Conservation (phyloP, 1,284 basidiomycete species). For the Ceratobasidium sp. region DNA sequence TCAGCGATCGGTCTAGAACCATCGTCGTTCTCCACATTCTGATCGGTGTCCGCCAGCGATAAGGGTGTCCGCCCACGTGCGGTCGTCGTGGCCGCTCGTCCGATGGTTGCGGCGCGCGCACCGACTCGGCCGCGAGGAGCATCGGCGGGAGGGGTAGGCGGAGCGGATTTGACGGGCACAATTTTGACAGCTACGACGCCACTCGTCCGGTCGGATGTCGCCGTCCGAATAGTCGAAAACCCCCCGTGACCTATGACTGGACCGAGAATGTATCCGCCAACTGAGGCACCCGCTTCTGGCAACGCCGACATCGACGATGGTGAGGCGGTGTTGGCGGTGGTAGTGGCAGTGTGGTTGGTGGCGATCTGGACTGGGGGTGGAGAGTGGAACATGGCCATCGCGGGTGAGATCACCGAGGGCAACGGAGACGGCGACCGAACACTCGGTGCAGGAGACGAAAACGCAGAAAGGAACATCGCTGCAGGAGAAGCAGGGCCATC, state of each 20-base stretch:
- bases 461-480: slow-evolving; percentile 81
- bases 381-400: slow-evolving; percentile 47
- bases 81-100: slow-evolving; percentile 38
- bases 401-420: slow-evolving; percentile 31
- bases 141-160: slow-evolving; percentile 62
- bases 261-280: slow-evolving; percentile 77
- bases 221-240: slow-evolving; percentile 88
- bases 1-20: slow-evolving; percentile 64
- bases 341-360: slow-evolving; percentile 13
- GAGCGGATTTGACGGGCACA: slow-evolving; percentile 64
- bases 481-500: slow-evolving; percentile 70
- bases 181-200: slow-evolving; percentile 88
- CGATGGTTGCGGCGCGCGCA: slow-evolving; percentile 34
- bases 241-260: slow-evolving; percentile 85
- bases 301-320: slow-evolving; percentile 24
- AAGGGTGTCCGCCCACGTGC: slow-evolving; percentile 59
- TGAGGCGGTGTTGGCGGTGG: slow-evolving; percentile 11
- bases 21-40: slow-evolving; percentile 16
- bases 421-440: slow-evolving; percentile 40
- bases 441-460: slow-evolving; percentile 57
- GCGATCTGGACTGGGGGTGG: slow-evolving; percentile 16
- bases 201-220: slow-evolving; percentile 66
- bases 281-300: slow-evolving; percentile 37
- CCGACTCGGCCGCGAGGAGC: slow-evolving; percentile 45
- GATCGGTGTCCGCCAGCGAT: slow-evolving; percentile 62